Conservation (phyloP, 2,329 filamentous ascomycete species). For the Penicillium sp. region DNA sequence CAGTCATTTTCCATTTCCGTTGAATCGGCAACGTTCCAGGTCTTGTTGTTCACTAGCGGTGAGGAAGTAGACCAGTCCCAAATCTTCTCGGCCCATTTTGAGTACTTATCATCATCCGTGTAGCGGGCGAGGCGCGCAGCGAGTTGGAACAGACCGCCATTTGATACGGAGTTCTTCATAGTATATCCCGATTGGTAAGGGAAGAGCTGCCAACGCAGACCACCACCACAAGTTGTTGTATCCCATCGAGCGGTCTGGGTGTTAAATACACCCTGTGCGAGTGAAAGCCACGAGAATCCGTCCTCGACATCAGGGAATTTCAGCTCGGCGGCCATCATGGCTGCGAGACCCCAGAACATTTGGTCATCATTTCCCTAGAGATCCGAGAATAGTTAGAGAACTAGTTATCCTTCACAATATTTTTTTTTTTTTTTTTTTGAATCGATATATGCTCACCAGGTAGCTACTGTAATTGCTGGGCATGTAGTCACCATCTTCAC, state of each 20-base stretch:
- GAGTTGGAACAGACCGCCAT: constrained; percentile 80
- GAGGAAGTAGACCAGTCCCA: constrained; percentile 61
- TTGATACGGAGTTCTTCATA: constrained; percentile 80
- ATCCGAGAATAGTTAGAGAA: not conserved
- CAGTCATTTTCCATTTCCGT: constrained; percentile 55
- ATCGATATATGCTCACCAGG: constrained; percentile 14
- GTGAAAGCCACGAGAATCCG: constrained; percentile 47
- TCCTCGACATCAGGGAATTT: constrained; percentile 59
- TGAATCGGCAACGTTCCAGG: constrained; percentile 64
- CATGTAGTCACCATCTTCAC: constrained; percentile 36
- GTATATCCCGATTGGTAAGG: constrained; percentile 70
- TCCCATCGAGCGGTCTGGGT: constrained; percentile 70
- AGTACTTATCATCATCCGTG: constrained; percentile 64
- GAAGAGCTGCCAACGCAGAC: constrained; percentile 80
- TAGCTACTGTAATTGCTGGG: constrained; percentile 38
- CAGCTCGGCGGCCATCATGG: constrained; percentile 65
- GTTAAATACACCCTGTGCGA: constrained; percentile 71
- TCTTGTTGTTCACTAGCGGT: constrained; percentile 58
- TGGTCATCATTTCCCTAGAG: constrained; percentile 66
- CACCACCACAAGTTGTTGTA: constrained; percentile 63
- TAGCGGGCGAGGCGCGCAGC: constrained; percentile 68
- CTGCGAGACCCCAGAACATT: constrained; percentile 66
- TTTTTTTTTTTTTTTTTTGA: too few species aligned
- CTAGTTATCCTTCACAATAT: not conserved
- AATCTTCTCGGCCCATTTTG: constrained; percentile 58